Evolutionary conservation across 2,329 filamentous ascomycete species (phyloP).

Genomic region (Chrysoporthe cubensis): DNA sequence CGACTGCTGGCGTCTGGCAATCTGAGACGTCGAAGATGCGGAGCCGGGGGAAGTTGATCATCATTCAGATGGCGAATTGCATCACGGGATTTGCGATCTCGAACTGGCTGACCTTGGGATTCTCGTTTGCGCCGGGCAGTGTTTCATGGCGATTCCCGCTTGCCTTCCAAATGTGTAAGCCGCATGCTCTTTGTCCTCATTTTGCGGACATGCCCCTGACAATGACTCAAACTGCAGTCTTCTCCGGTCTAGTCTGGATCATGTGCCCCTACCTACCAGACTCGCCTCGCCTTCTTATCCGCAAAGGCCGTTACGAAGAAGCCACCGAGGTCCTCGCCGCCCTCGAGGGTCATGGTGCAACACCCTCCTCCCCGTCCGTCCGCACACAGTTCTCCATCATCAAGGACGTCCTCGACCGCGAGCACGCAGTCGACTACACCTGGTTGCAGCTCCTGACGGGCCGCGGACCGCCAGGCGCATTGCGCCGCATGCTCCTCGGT

Average conservation of each 20-base stretch:
- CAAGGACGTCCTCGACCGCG: slow-evolving; percentile 45
- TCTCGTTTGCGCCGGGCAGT: slow-evolving; percentile 30
- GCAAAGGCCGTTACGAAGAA: slow-evolving; percentile 31
- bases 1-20: slow-evolving; percentile 31
- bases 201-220: slow-evolving; percentile 30
- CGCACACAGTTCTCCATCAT: slow-evolving; percentile 40
- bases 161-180: slow-evolving; percentile 40
- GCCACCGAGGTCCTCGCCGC: slow-evolving; percentile 32
- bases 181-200: no score
- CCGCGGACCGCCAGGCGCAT: slow-evolving; percentile 32
- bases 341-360: slow-evolving; percentile 37
- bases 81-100: slow-evolving; percentile 46
- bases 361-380: slow-evolving; percentile 35
- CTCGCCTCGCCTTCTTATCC: slow-evolving; percentile 32
- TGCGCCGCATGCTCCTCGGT: slow-evolving; percentile 38
- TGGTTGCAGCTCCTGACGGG: slow-evolving; percentile 50
- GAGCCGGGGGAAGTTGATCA: slow-evolving; percentile 33
- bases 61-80: slow-evolving; percentile 37
- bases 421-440: slow-evolving; percentile 47
- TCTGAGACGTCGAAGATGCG: slow-evolving; percentile 32
- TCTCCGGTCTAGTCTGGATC: slow-evolving; percentile 37
- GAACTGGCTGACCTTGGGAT: slow-evolving; percentile 32
- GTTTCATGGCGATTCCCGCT: slow-evolving; percentile 32
- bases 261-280: slow-evolving; percentile 32
- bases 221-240: slow-evolving; percentile 36